These are phyloP conservation scores for Misopates orontium DNA, from an alignment of 257 asterid genomes.

Conservation along the genomic window DNA sequence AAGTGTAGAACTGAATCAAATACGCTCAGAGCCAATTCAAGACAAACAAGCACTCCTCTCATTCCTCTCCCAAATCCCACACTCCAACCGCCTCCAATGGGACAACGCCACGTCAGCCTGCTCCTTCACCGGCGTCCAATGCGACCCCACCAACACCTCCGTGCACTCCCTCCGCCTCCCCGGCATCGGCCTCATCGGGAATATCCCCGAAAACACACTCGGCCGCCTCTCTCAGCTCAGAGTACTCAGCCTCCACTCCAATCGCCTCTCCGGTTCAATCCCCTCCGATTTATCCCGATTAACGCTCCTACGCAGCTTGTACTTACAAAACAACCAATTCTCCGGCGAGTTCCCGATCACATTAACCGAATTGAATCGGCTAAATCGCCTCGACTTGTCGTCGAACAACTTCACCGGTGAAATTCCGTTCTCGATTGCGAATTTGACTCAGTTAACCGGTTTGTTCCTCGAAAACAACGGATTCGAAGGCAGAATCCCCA, in stretches of 20 bases:
- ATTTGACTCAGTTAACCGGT: conserved; percentile 72
- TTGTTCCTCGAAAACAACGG: conserved; percentile 60
- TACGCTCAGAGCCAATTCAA: conserved; percentile 61
- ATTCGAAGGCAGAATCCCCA: conserved; percentile 76
- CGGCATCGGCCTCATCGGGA: conserved; percentile 83
- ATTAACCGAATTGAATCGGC: conserved; percentile 60
- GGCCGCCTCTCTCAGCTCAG: conserved; percentile 71
- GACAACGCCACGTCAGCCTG: conserved; percentile 64
- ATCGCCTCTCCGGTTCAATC: conserved; percentile 63
- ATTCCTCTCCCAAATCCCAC: conserved; percentile 61
- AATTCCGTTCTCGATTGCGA: conserved; percentile 73
- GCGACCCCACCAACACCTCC: conserved; percentile 61
- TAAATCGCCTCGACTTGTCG: conserved; percentile 74
- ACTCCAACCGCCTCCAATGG: conserved; percentile 75
- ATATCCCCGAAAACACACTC: conserved; percentile 61
- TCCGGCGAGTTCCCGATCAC: conserved; percentile 70
- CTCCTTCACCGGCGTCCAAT: conserved; percentile 75
- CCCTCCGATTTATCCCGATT: conserved; percentile 76
- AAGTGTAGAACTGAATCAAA: conserved; percentile 10
- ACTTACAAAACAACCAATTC: conserved; percentile 65
- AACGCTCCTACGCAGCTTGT: conserved; percentile 61
- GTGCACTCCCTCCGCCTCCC: conserved; percentile 73
- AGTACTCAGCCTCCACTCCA: conserved; percentile 87
- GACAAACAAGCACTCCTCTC: conserved; percentile 81
- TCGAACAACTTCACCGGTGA: conserved; percentile 68